Evolutionary conservation across 2,329 filamentous ascomycete species (phyloP).

Genomic region (Colletotrichum paranaense): DNA sequence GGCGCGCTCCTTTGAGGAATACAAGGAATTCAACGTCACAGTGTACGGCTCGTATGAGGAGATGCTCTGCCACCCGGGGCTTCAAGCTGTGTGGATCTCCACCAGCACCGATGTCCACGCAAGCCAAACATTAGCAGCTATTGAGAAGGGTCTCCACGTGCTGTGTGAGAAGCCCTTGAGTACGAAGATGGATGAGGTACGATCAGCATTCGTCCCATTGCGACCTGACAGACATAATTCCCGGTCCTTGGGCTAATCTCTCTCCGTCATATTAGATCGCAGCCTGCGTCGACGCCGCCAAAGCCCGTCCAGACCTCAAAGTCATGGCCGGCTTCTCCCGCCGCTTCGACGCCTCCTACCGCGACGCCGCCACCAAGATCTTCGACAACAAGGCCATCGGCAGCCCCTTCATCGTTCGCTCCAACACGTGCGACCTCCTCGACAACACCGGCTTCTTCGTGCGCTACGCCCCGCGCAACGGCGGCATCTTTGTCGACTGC

Average conservation of each 20-base stretch:
- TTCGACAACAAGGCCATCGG: slow-evolving; percentile 67
- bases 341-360: slow-evolving; percentile 72
- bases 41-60: background rate
- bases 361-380: slow-evolving; percentile 64
- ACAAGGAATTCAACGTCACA: background rate
- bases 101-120: slow-evolving; percentile 65
- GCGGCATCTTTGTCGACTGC: slow-evolving; percentile 66
- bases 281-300: slow-evolving; percentile 34
- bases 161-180: slow-evolving; percentile 70
- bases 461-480: slow-evolving; percentile 69
- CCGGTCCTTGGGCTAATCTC: no score
- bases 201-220: slow-evolving; percentile 35
- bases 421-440: slow-evolving; percentile 74
- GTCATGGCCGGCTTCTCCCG: slow-evolving; percentile 60
- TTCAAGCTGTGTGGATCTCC: slow-evolving; percentile 52
- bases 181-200: slow-evolving; percentile 68
- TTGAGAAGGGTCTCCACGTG: slow-evolving; percentile 63
- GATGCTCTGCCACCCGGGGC: background rate
- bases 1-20: background rate
- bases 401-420: slow-evolving; percentile 68
- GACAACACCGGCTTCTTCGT: slow-evolving; percentile 71
- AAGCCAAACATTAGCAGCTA: slow-evolving; percentile 65
- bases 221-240: background rate
- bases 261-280: slow-evolving; percentile 56
- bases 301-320: slow-evolving; percentile 32